phyloP scores from a whole-genome alignment of 805 yeast genomes.

The Kazachstania bromeliacearum region DNA sequence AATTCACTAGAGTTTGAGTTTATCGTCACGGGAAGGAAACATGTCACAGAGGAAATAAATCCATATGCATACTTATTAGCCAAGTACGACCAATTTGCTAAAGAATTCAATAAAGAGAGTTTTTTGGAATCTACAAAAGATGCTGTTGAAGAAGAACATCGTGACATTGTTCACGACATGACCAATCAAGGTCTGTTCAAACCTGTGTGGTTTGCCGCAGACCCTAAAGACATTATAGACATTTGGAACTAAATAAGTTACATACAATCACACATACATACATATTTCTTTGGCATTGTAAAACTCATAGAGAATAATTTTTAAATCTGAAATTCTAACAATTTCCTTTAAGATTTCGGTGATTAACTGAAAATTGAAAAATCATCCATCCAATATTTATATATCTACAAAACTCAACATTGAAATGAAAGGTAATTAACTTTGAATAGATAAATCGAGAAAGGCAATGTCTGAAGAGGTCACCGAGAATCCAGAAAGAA shows the following conservation, averaged over 20 bases:
- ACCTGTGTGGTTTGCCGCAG: conserved; percentile 18
- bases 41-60: conserved; percentile 13
- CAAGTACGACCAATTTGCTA: conserved; percentile 12
- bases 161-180: conserved; percentile 16
- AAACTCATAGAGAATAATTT: too few species aligned
- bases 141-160: conserved; percentile 10
- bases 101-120: conserved; percentile 12
- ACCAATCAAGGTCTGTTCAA: conserved; percentile 14
- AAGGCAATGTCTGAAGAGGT: background rate
- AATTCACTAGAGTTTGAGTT: conserved; percentile 12
- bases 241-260: conserved; percentile 16
- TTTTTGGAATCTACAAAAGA: conserved; percentile 9
- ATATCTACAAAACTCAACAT: too few species aligned
- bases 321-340: too few species aligned
- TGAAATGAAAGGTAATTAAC: too few species aligned
- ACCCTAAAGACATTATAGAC: conserved; percentile 16
- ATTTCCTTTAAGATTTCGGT: too few species aligned
- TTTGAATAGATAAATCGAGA: too few species aligned
- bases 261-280: too few species aligned
- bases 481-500: conserved; percentile 19
- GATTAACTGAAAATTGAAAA: too few species aligned
- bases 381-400: too few species aligned
- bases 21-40: conserved; percentile 4
- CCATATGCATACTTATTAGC: conserved; percentile 24
- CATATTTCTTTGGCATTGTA: too few species aligned